Evolutionary conservation across 164 flowering plant genomes (phyloP).

Genomic region (Stephania yunnanensis): DNA sequence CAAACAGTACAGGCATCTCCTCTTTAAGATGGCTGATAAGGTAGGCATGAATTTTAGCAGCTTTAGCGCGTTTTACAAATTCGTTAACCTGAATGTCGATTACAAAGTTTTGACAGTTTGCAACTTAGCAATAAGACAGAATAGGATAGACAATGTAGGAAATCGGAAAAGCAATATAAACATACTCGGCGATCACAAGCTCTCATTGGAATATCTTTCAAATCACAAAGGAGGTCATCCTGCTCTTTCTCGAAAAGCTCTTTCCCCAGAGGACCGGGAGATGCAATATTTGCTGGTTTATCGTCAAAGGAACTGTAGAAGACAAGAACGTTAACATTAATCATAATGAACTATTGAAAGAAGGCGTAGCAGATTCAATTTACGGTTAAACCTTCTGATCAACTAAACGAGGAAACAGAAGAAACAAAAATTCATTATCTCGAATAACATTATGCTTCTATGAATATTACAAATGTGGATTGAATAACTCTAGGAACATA

Average conservation of each 20-base stretch:
- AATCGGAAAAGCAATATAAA: neutral
- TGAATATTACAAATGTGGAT: neutral
- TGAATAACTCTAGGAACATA: neutral
- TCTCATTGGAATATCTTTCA: slow-evolving; percentile 90
- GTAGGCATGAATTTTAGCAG: slow-evolving; percentile 95
- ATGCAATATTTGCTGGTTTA: slow-evolving; percentile 71
- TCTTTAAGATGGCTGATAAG: slow-evolving; percentile 87
- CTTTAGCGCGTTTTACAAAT: slow-evolving; percentile 97
- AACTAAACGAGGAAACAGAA: neutral
- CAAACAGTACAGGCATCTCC: slow-evolving; percentile 96
- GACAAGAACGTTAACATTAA: slow-evolving; percentile 9
- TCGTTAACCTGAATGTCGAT: slow-evolving; percentile 64
- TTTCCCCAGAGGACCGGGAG: slow-evolving; percentile 69
- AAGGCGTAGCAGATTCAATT: neutral
- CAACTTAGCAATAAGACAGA: neutral
- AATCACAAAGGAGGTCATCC: slow-evolving; percentile 81
- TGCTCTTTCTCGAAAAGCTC: slow-evolving; percentile 93
- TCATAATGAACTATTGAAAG: neutral
- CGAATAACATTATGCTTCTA: neutral
- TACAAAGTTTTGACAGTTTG: neutral
- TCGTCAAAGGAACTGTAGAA: slow-evolving; percentile 85
- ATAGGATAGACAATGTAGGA: neutral
- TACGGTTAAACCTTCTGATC: neutral
- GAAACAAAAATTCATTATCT: too few species aligned
- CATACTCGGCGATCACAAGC: slow-evolving; percentile 97